phyloP scores from a whole-genome alignment of 1,284 basidiomycete genomes.

The Bjerkandera adusta region DNA sequence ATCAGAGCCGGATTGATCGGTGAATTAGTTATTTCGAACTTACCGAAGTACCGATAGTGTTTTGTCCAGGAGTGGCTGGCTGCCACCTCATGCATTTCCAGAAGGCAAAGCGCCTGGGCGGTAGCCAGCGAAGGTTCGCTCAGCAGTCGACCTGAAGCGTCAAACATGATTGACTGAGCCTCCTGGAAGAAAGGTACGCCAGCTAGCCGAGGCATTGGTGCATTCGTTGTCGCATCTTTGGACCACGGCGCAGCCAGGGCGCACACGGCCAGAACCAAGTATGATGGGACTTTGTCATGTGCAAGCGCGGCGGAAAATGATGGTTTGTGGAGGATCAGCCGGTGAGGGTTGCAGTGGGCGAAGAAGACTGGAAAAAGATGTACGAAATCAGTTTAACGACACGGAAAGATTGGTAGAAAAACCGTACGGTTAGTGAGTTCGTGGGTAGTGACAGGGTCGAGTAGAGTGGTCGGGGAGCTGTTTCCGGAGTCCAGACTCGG shows the following conservation, averaged over 20 bases:
- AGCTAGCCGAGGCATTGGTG: constrained; percentile 56
- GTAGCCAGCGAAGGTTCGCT: constrained; percentile 56
- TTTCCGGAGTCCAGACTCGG: constrained; percentile 29
- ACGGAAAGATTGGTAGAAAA: constrained; percentile 11
- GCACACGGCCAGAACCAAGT: constrained; percentile 70
- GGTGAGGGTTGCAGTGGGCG: constrained; percentile 72
- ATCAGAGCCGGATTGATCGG: constrained; percentile 14
- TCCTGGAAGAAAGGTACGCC: constrained; percentile 70
- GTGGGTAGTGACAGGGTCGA: constrained; percentile 62
- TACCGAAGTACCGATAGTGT: constrained; percentile 35
- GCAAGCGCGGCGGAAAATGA: constrained; percentile 65
- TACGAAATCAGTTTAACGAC: background rate
- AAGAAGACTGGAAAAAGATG: constrained; percentile 61
- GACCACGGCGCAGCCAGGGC: constrained; percentile 74
- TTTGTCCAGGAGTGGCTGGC: constrained; percentile 37
- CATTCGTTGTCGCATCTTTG: constrained; percentile 58
- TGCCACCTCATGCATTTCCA: constrained; percentile 66
- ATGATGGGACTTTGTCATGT: constrained; percentile 59
- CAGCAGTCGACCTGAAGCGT: constrained; percentile 55
- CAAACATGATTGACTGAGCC: constrained; percentile 68
- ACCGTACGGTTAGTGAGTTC: constrained; percentile 72
- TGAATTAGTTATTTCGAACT: constrained; percentile 15
- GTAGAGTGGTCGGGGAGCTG: constrained; percentile 21
- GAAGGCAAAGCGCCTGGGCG: constrained; percentile 69
- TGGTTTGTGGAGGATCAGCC: constrained; percentile 72